These are phyloP conservation scores for Babesia gibsoni DNA, from an alignment of 169 alveolate species.

Conservation along the genomic window DNA sequence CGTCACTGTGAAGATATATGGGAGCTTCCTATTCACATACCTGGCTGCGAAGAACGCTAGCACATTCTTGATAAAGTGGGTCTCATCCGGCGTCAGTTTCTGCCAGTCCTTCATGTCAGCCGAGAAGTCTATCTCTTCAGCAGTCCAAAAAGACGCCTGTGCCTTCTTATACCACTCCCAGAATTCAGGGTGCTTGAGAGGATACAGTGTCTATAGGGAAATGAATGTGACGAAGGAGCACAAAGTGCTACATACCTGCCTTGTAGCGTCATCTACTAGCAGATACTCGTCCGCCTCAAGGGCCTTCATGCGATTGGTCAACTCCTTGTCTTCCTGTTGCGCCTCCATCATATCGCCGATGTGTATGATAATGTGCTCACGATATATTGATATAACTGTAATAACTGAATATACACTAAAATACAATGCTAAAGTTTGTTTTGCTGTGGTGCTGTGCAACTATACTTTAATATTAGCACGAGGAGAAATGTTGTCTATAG, in stretches of 20 bases:
- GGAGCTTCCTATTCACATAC: neutral
- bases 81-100: conserved; percentile 82
- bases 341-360: neutral
- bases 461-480: no score
- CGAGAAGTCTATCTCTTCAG: conserved; percentile 96
- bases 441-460: no score
- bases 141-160: conserved; percentile 98
- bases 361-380: no score
- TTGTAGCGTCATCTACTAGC: conserved; percentile 14
- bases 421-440: no score
- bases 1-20: conserved; percentile 82
- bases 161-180: conserved; percentile 98
- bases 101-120: conserved; percentile 95
- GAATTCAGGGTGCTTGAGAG: conserved; percentile 87
- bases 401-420: no score
- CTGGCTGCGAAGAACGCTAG: conserved; percentile 96
- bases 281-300: conserved; percentile 44
- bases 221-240: neutral
- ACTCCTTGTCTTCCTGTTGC: neutral
- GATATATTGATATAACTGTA: no score
- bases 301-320: conserved; percentile 42
- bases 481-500: no score
- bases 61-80: conserved; percentile 92
- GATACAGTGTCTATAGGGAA: conserved; percentile 66
- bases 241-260: conserved; percentile 11